Evolutionary conservation across 371 early-diverging fungal species (phyloP), one percentile per base, ranked within the genome.

Genomic region (Haplosporangium sp.): DNA sequence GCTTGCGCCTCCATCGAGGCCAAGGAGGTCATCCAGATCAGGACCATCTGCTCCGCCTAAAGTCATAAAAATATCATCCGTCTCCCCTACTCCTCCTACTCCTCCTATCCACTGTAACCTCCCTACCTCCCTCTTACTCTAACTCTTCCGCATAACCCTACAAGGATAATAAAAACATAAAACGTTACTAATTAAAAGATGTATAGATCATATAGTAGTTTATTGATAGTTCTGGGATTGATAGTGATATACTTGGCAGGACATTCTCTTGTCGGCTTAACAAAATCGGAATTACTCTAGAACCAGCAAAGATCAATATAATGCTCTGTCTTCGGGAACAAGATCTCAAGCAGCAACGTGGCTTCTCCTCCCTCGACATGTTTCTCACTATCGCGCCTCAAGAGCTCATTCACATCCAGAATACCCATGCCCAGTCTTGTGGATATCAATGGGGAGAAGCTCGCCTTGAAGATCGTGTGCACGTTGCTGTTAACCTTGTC

Each of bases 21-120:
- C 62, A 73, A 72, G 73, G 45, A 60, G 73, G 58, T 52, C 43
- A 52, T 37, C 62, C 29, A 73, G 73, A 66, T 79, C 73, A 67
- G 58, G 58, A 52, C 69, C 55, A 60, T 79, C 69, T 79, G 80
- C 71, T 36, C 67, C 41, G 64, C 54, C 41, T 55, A 74, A 52
- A 42, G 13, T 2, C 29, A 29, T 29, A 13, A 2, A n/a, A 29
- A 18, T 6, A 7, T 0, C n/a, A 7, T 29, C 50, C 43, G 4
- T 42, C 40, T 37, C 29, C 11, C 51, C 50, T 8, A 8, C 9
- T 29, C 36, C 40, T 18, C 51, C 50, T 8, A 8, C 9, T 29
- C 36, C 40, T 50, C 13, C 36, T 36, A 41, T 48, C 50, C 40
- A 9, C 23, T 11, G 7, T 18, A 29, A 1, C 29, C 29, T 29